A percentile compares a stretch with the other conserved stretches of the same genome.
Evolutionary conservation across 805 yeast genomes (phyloP).

Genomic region (Yarrowia sp.): DNA sequence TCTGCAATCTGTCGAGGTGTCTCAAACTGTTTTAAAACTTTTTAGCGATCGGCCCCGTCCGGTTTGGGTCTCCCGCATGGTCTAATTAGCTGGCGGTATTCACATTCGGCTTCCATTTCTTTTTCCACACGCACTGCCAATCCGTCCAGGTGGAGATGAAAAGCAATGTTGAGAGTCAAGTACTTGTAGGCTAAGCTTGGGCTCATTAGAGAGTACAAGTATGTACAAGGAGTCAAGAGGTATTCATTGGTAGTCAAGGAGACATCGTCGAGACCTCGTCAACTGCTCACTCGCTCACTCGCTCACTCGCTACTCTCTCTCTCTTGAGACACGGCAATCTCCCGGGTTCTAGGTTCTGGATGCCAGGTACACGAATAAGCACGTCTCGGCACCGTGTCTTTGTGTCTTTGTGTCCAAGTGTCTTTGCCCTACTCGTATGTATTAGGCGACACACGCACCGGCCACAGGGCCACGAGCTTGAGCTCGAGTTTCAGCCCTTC

Average conservation of each 20-base stretch:
- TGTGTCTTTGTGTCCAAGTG: no score
- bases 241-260: no score
- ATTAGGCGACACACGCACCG: background rate
- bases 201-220: no score
- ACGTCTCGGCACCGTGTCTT: background rate
- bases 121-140: background rate
- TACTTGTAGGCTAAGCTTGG: no score
- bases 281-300: no score
- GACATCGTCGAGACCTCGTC: no score
- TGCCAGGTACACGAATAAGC: conserved; percentile 32
- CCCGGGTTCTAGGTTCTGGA: conserved; percentile 1
- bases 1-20: no score
- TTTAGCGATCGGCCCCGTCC: background rate
- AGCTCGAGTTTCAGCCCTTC: no score
- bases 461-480: background rate
- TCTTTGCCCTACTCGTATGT: conserved; percentile 1
- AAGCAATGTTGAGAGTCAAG: background rate
- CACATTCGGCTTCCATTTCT: conserved; percentile 12
- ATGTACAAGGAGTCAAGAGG: no score
- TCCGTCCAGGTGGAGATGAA: conserved; percentile 6
- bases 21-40: no score
- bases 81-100: background rate
- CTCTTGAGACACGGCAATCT: conserved; percentile 25
- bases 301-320: no score
- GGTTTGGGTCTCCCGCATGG: conserved; percentile 9